Conservation (phyloP, 305 asterid genomes). For the Nicotiana rustica region DNA sequence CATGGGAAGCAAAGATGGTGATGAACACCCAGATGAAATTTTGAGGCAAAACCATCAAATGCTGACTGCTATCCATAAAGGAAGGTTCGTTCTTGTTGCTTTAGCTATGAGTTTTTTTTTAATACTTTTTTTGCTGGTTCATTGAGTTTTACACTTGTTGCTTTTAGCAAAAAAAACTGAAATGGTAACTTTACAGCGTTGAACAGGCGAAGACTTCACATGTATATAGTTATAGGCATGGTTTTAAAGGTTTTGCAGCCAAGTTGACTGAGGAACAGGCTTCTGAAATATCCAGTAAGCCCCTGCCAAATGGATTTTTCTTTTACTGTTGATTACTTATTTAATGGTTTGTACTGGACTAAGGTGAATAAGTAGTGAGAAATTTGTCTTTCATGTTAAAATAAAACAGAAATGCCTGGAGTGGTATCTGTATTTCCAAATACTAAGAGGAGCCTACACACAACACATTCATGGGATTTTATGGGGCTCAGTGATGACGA, state of each 20-base stretch:
- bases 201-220: slow-evolving; percentile 82
- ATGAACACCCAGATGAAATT: slow-evolving; percentile 74
- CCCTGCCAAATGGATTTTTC: slow-evolving; percentile 4
- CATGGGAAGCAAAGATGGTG: slow-evolving; percentile 81
- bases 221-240: slow-evolving; percentile 84
- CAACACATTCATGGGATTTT: slow-evolving; percentile 99
- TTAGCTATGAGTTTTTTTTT: not conserved
- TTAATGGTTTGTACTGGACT: not conserved
- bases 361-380: not conserved
- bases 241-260: slow-evolving; percentile 96
- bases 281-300: slow-evolving; percentile 71
- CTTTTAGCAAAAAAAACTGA: slow-evolving; percentile 33
- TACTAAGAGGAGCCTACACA: slow-evolving; percentile 76
- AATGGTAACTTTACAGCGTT: slow-evolving; percentile 53
- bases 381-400: slow-evolving; percentile 10
- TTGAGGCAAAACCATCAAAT: slow-evolving; percentile 74
- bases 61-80: slow-evolving; percentile 71
- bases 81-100: slow-evolving; percentile 57
- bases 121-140: slow-evolving; percentile 1
- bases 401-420: slow-evolving; percentile 78
- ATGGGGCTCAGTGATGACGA: slow-evolving; percentile 86
- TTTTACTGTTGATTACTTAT: slow-evolving; percentile 8
- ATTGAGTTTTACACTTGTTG: not conserved
- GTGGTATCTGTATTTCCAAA: slow-evolving; percentile 94
- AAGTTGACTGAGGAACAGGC: slow-evolving; percentile 83